Evolutionary conservation across 2,329 filamentous ascomycete species (phyloP), one percentile per base, ranked within the genome.

Genomic region (Alternaria sp.): DNA sequence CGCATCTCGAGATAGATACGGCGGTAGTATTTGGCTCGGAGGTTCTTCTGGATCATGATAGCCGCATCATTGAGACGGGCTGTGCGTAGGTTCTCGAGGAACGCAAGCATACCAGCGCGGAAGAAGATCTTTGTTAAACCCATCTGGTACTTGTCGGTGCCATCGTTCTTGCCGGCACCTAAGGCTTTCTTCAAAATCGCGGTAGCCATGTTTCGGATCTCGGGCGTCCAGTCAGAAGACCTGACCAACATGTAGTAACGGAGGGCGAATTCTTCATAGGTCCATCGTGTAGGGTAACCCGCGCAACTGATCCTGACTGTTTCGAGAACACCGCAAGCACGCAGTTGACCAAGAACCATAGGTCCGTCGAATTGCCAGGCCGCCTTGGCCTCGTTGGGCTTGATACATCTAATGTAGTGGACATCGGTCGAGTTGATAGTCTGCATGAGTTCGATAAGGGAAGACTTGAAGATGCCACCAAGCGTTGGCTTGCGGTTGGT

Each of bases 71-170:
- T 98, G 75, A 99, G 86, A 60, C 94, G 89, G 67, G 86, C 92
- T 12, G 95, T 97, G 60, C 95, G 89, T 66, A 97, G 85, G 69
- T 97, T 97, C 81, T 99, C 95, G 51, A 99, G 84, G 82, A 97
- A 97, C 7, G 95, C 95, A 71, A 99, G 89, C 95, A 99, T 99
- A 79, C 95, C 95, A 57, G 95, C 95, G 62, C 95, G 91, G 88
- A 99, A 99, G 83, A 99, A 99, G 76, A 99, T 97, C 83, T 99
- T 99, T 53, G 94, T 98, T 67, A 98, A 84, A 81, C 95, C 95
- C 66, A 99, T 87, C 81, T 99, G 95, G 77, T 98, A 99, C 81
- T 97, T 99, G 82, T 98, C 95, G 43, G 86, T 92, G 68, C 88
- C 89, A 63, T 83, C 81, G 41, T 81, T 80, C 69, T 91, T 89